phyloP scores from a whole-genome alignment of 2,329 filamentous ascomycete species.

The Colletotrichum spinosum region DNA sequence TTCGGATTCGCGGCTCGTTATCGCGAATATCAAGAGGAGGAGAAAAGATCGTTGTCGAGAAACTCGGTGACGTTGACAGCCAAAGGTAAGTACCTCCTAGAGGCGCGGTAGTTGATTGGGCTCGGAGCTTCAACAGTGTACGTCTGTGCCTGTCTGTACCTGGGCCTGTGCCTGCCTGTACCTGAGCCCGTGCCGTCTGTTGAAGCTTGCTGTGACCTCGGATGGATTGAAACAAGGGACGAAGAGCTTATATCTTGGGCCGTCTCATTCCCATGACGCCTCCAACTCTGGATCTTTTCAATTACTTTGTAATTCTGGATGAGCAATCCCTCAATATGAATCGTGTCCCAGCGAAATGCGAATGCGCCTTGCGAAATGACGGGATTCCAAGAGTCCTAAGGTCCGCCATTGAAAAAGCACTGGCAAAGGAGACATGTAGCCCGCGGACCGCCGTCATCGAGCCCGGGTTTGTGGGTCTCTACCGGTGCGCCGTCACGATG shows the following conservation, averaged over 20 bases:
- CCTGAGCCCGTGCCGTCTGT: background rate
- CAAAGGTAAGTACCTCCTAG: too few relatives aligned
- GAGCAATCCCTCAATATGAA: background rate
- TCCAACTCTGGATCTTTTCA: background rate
- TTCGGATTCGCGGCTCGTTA: background rate
- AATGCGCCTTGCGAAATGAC: background rate
- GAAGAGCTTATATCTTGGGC: constrained; percentile 17
- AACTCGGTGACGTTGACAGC: too few relatives aligned
- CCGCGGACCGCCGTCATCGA: constrained; percentile 11
- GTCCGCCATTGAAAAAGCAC: constrained; percentile 17
- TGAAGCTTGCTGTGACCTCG: background rate
- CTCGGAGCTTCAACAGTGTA: too few relatives aligned
- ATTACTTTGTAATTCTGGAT: background rate
- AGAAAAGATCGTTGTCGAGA: background rate
- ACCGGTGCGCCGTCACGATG: background rate
- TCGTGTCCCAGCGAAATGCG: background rate
- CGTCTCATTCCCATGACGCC: background rate
- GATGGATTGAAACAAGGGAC: constrained; percentile 12
- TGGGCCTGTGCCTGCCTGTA: too few relatives aligned
- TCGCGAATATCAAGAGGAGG: background rate
- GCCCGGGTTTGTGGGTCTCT: background rate
- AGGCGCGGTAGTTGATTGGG: too few relatives aligned
- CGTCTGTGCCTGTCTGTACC: too few relatives aligned
- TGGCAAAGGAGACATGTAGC: background rate
- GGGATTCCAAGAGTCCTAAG: background rate